A percentile compares a stretch with the other conserved stretches of the same genome.
phyloP scores from a whole-genome alignment of 2,329 filamentous ascomycete genomes.

The Colletotrichum euphorbiae region DNA sequence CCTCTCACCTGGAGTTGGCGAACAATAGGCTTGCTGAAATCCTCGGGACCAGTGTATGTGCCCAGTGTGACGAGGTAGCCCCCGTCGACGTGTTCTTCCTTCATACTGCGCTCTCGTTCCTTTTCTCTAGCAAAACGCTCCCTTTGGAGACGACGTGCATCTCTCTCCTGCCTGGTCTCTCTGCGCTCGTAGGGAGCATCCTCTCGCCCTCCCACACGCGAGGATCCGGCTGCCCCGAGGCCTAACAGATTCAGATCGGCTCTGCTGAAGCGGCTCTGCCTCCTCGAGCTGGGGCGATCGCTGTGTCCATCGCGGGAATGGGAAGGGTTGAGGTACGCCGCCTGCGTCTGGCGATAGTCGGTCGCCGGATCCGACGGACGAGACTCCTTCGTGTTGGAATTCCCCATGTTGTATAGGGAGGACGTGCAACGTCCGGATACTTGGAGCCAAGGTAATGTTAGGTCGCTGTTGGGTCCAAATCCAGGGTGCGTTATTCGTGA shows the following conservation, averaged over 20 bases:
- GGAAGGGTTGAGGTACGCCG: constrained; percentile 29
- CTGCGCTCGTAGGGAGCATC: constrained; percentile 71
- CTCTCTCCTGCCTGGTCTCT: constrained; percentile 91
- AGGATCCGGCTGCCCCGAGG: constrained; percentile 51
- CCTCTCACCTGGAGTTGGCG: constrained; percentile 83
- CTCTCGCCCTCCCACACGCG: constrained; percentile 52
- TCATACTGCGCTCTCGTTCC: constrained; percentile 90
- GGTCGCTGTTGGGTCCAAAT: neutral
- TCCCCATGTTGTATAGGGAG: constrained; percentile 49
- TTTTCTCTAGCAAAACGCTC: constrained; percentile 81
- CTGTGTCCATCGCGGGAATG: constrained; percentile 13
- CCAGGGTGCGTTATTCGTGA: no score
- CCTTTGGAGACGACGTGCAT: constrained; percentile 85
- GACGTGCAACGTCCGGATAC: neutral
- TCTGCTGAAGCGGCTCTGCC: constrained; percentile 49
- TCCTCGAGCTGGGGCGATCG: constrained; percentile 31
- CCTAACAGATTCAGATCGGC: constrained; percentile 61
- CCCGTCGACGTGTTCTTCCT: constrained; percentile 92
- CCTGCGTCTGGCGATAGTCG: constrained; percentile 33
- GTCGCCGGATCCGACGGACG: constrained; percentile 43
- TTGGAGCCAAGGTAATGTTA: neutral
- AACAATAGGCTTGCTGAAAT: constrained; percentile 90
- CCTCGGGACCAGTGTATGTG: constrained; percentile 90
- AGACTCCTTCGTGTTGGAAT: constrained; percentile 55
- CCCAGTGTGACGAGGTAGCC: constrained; percentile 95